These are phyloP conservation scores for Vicia sativa DNA, from an alignment of 306 rosid species.

Conservation along the genomic window DNA sequence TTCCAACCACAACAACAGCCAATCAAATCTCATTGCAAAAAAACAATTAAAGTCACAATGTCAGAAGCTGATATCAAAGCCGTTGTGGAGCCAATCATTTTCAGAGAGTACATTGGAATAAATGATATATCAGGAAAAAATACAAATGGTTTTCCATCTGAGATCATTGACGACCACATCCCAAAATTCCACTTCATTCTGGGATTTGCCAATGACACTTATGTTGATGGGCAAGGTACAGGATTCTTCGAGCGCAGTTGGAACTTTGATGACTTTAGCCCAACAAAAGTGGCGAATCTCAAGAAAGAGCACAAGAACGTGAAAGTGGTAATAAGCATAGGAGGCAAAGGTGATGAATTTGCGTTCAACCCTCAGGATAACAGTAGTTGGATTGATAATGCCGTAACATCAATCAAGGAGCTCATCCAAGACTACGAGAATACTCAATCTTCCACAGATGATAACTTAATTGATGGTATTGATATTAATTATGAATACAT, in stretches of 20 bases:
- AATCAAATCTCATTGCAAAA: too few species aligned
- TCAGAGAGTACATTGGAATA: too few species aligned
- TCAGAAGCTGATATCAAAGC: too few species aligned
- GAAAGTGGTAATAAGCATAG: conserved; percentile 17
- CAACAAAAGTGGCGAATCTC: background rate
- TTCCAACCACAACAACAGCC: too few species aligned
- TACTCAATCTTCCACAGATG: background rate
- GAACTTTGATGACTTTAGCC: background rate
- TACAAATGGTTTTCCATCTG: too few species aligned
- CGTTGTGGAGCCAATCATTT: too few species aligned
- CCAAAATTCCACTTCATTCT: too few species aligned
- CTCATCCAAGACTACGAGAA: background rate
- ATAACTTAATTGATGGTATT: background rate
- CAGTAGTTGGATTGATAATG: background rate
- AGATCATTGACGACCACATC: too few species aligned
- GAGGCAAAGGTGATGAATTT: background rate
- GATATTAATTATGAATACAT: background rate
- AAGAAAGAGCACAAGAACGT: background rate
- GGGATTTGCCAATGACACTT: too few species aligned
- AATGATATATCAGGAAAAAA: too few species aligned
- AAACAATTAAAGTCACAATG: too few species aligned
- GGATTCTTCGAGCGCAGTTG: background rate
- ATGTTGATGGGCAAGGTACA: too few species aligned
- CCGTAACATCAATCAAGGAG: background rate
- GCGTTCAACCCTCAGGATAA: background rate